Evolutionary conservation across 768 basidiomycete species (phyloP), one percentile per base, ranked within the genome.

Genomic region (Pleurotus sapidus): DNA sequence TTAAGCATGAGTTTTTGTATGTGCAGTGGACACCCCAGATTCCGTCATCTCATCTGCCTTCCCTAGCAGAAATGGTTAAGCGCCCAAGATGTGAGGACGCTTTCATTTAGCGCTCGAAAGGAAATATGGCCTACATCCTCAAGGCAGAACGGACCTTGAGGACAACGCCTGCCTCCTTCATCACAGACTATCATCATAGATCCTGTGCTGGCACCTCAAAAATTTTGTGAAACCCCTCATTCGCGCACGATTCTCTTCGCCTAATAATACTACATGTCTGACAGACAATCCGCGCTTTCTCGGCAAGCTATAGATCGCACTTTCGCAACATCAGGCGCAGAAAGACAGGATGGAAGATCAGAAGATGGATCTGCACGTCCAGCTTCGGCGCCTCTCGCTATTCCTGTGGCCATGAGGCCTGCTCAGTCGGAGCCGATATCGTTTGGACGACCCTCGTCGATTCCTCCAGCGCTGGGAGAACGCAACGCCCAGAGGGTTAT

Each of bases 371-470:
- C 24, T 1, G 27, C 49, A 4, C 49, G 34, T 23, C 51, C 42
- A 12, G n/a, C 42, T 45, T 45, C 42, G 5, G 42, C 20, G 6
- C 42, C 51, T 8, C 37, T 54, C 7, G 51, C 51, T 6, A 54
- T 54, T 18, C 51, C 51, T 20, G 40, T 39, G 15, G 34, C 51
- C n/a, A 24, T 54, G 34, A 54, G 25, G 24, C 34, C 39, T 14
- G 39, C 37, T 12, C 17, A n/a, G 9, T 54, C 51, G 38, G 51
- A 54, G 51, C 51, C 51, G 17, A 7, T 40, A 40, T 20, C 24
- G 20, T 18, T 23, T 15, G 51, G 38, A 57, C 60, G 65, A 39
- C 58, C 65, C 8, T 60, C 65, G 46, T 66, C 65, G 3, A 64
- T 66, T 17, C 65, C 65, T 47, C 65, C 65, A 11, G 30, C 30